Conservation (phyloP, 306 rosid species). For the Cucurbita pepo region DNA sequence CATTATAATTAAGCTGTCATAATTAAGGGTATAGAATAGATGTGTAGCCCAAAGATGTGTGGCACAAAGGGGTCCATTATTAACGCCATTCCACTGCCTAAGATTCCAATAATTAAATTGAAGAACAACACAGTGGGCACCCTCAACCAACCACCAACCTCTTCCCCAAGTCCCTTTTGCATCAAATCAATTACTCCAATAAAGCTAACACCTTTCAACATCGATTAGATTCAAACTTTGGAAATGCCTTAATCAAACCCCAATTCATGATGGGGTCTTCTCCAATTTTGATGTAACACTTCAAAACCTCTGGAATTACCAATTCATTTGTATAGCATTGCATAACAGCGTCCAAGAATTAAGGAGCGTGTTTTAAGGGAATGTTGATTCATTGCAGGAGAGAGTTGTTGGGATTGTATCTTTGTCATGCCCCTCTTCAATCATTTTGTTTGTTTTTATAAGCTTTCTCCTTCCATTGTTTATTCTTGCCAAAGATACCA, state of each 20-base stretch:
- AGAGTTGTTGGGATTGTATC: neutral
- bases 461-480: neutral
- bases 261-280: too few relatives aligned
- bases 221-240: neutral
- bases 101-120: neutral
- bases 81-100: neutral
- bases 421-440: neutral
- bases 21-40: constrained; percentile 3
- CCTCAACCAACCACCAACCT: neutral
- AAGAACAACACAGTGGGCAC: too few relatives aligned
- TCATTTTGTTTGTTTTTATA: neutral
- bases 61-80: neutral
- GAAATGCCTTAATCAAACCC: too few relatives aligned
- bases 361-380: neutral
- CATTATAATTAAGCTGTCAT: constrained; percentile 1
- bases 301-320: too few relatives aligned
- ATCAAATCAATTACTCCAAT: neutral
- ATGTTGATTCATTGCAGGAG: neutral
- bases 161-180: neutral
- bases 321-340: neutral
- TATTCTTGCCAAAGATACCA: neutral
- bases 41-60: constrained; percentile 2
- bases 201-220: neutral
- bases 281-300: too few relatives aligned
- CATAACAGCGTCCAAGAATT: neutral